A percentile compares a stretch with the other conserved stretches of the same genome.
phyloP scores from a whole-genome alignment of 345 rosid genomes.

The Ricinus communis region DNA sequence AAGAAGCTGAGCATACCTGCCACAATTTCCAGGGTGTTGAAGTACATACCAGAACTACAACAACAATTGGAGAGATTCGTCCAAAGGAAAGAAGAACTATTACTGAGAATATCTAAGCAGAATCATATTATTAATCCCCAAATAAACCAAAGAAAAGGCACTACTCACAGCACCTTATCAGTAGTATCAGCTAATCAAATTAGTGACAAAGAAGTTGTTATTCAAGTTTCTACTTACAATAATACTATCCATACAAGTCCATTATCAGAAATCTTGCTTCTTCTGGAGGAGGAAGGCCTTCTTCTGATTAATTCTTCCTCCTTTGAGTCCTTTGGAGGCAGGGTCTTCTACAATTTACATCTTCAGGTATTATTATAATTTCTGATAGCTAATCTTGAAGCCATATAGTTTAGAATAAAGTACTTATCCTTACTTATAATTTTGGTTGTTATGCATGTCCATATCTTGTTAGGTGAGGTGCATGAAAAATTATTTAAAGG shows the following conservation, averaged over 20 bases:
- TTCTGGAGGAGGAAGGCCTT: slow-evolving; percentile 47
- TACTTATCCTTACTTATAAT: no score
- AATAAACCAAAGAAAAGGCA: slow-evolving; percentile 25
- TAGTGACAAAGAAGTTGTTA: slow-evolving; percentile 42
- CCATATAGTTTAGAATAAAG: no score
- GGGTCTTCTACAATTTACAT: slow-evolving; percentile 51
- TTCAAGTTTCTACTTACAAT: slow-evolving; percentile 41
- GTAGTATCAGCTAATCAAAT: slow-evolving; percentile 40
- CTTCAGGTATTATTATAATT: slow-evolving; percentile 48
- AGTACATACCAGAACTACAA: slow-evolving; percentile 56
- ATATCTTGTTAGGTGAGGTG: no score
- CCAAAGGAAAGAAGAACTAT: slow-evolving; percentile 46
- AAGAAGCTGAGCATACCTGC: slow-evolving; percentile 55
- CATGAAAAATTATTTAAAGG: no score
- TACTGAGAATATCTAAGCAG: slow-evolving; percentile 33
- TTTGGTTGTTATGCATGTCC: no score
- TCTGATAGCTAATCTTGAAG: no score
- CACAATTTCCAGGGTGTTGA: slow-evolving; percentile 42
- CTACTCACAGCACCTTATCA: background rate
- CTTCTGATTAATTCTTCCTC: slow-evolving; percentile 49
- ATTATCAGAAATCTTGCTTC: slow-evolving; percentile 45
- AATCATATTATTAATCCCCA: slow-evolving; percentile 5
- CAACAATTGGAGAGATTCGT: slow-evolving; percentile 37
- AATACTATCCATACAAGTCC: slow-evolving; percentile 7
- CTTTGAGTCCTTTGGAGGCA: slow-evolving; percentile 49